Evolutionary conservation across 805 yeast genomes (phyloP), one percentile per base, ranked within the genome.

Genomic region (Kuraishia ogatae): DNA sequence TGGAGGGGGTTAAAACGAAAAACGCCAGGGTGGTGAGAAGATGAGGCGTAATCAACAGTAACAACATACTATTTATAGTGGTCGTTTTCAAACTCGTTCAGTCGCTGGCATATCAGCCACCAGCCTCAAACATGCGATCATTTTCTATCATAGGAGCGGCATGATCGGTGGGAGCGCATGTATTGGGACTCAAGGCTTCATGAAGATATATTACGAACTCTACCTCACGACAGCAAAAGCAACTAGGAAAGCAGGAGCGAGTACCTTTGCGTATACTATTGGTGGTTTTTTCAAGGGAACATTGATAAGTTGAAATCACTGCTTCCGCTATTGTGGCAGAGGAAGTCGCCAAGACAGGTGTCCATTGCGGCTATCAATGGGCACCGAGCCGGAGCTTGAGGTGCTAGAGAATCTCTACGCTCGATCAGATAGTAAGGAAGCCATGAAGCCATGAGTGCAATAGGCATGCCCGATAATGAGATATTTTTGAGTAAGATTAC

Each of bases 191-290:
- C 88, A 80, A 23, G 78, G 81, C 24, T 94, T 88, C 69, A 75
- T 78, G 60, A 75, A 77, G 61, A 83, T 91, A 60, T 97, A 91
- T 64, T 80, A 84, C 60, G 96, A 87, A 55, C 72, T 85, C 61
- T 89, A 89, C 64, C 66, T 80, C 48, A 81, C 76, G 47, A 71
- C 85, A 43, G 96, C 96, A 4, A 79, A 81, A 60, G 85, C 84
- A 5, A 96, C 96, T 1, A 85, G 81, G 64, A 81, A 73, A 3
- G 77, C 79, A 1, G 94, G 94, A 0, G 82, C 82, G 60, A 75
- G 78, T 47, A 85, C 90, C 0, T 82, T 80, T 59, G 83, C 91
- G 2, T 65, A 91, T 15, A n/a, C 60, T 2, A 20, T 80, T 17
- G 75, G 75, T 50, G 51, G 58, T 2, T 55, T 59, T 51, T 21